Evolutionary conservation across 805 yeast genomes (phyloP).

Genomic region (Yamadazyma olivae): DNA sequence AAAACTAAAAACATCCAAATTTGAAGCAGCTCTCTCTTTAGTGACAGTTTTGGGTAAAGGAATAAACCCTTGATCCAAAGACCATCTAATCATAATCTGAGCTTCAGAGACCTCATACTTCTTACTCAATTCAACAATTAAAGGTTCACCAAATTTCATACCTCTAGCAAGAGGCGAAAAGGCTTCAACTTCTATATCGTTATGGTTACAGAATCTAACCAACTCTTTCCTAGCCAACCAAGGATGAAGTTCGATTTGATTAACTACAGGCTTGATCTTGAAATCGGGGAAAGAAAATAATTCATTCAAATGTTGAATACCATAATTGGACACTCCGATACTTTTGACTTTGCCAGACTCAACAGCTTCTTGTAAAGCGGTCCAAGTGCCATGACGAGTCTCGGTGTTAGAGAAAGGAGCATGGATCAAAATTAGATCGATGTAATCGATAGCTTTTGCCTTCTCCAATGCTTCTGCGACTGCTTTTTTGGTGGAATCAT

Average conservation of each 20-base stretch:
- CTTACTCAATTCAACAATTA: conserved; percentile 46
- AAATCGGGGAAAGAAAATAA: conserved; percentile 19
- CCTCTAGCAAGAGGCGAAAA: conserved; percentile 70
- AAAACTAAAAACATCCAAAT: conserved; percentile 25
- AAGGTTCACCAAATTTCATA: conserved; percentile 44
- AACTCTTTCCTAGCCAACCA: conserved; percentile 63
- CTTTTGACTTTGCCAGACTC: conserved; percentile 46
- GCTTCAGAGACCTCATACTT: conserved; percentile 51
- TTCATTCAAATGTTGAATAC: conserved; percentile 23
- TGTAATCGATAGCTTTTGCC: conserved; percentile 33
- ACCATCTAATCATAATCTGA: conserved; percentile 42
- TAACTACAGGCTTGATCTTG: conserved; percentile 28
- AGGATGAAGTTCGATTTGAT: conserved; percentile 35
- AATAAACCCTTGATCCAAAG: conserved; percentile 65
- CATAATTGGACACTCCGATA: conserved; percentile 35
- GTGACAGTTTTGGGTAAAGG: conserved; percentile 68
- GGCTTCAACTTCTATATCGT: conserved; percentile 65
- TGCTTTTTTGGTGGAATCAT: conserved; percentile 30
- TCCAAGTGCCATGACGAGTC: conserved; percentile 55
- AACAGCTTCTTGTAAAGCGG: conserved; percentile 73
- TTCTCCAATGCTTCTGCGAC: conserved; percentile 25
- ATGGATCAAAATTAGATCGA: conserved; percentile 45
- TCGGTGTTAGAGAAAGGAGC: conserved; percentile 46
- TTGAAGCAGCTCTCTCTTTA: conserved; percentile 47
- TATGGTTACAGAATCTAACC: conserved; percentile 48